Base-by-base conservation (phyloP, 306 rosid species). In the Myrica gale region DNA sequence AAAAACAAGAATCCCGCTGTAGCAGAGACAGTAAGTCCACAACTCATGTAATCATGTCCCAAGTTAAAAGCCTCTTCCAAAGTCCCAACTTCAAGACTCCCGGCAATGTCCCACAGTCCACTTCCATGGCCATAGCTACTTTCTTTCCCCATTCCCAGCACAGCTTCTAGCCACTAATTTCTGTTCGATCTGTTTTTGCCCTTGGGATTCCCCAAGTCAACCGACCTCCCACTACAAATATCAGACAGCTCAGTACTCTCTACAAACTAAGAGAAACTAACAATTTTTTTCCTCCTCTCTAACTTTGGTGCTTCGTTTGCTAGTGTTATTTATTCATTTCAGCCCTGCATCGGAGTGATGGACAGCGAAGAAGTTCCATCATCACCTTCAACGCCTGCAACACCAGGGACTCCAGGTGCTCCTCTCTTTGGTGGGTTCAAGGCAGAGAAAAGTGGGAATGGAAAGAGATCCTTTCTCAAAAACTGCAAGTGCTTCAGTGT, bases 401-500 rank as follows among this genome's bases (percentile, higher is more conserved):
- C 97, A 63, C 97, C 97, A 74, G 91, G 92, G 2, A 91, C 94
- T 52, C 96, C 90, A 11, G 97, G 92, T 55, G 90, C 85, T 46
- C 94, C 97, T 76, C 87, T 91, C 46, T 91, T 91, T 81, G 89
- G 92, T 43, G 84, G 92, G 13, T 84, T 83, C 79, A 89, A 62
- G 80, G 73, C 74, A 46, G 83, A 82, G 66, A 81, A 67, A 77
- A 80, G 75, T 57, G 86, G 84, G 51, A 78, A 81, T 74, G 78
- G 78, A 54, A 87, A 71, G 72, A 89, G 89, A 47, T 83, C 96
- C 23, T 81, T 93, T 16, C 90, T 87, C 48, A 91, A 76, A 26
- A 85, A 74, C 61, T 86, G 89, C 75, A 87, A 81, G 69, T 93
- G 92, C 73, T 86, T 90, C 73, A 80, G 46, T 76, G 86, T 84